A percentile compares a stretch with the other conserved stretches of the same genome.
These are phyloP conservation scores for Lodderomyces pseudojiufengensis DNA, from an alignment of 1,139 yeast species.

Conservation along the genomic window DNA sequence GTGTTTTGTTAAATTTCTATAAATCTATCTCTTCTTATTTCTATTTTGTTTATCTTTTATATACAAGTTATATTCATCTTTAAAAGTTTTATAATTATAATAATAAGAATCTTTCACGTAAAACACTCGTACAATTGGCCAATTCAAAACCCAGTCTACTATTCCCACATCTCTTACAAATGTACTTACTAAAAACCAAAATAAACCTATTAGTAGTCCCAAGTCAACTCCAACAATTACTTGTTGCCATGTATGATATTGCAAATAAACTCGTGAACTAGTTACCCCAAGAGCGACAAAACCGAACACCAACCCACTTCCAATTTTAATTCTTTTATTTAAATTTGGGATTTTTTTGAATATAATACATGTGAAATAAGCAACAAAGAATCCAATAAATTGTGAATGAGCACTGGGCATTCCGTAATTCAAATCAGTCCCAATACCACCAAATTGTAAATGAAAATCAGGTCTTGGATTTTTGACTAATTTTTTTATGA, in stretches of 20 bases:
- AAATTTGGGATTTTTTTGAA: slow-evolving; percentile 26
- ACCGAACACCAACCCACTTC: slow-evolving; percentile 22
- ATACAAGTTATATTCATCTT: slow-evolving; percentile 30
- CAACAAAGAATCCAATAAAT: slow-evolving; percentile 83
- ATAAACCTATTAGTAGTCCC: slow-evolving; percentile 58
- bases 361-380: slow-evolving; percentile 52
- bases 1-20: too few species aligned
- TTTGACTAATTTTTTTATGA: slow-evolving; percentile 59
- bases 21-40: slow-evolving; percentile 1
- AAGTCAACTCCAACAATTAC: slow-evolving; percentile 67
- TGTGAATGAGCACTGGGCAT: slow-evolving; percentile 98
- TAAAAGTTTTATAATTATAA: slow-evolving; percentile 37
- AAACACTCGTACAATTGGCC: slow-evolving; percentile 44
- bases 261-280: slow-evolving; percentile 70
- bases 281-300: slow-evolving; percentile 51
- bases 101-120: slow-evolving; percentile 58
- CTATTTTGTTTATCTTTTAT: slow-evolving; percentile 4
- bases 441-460: slow-evolving; percentile 36
- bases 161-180: slow-evolving; percentile 57
- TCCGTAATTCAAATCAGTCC: slow-evolving; percentile 63
- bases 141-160: slow-evolving; percentile 53
- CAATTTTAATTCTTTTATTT: slow-evolving; percentile 18
- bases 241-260: slow-evolving; percentile 73
- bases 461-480: slow-evolving; percentile 75
- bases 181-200: slow-evolving; percentile 53